Evolutionary conservation across 2,329 filamentous ascomycete genomes (phyloP), one percentile per base, ranked within the genome.

Genomic region (Fusarium sp.): DNA sequence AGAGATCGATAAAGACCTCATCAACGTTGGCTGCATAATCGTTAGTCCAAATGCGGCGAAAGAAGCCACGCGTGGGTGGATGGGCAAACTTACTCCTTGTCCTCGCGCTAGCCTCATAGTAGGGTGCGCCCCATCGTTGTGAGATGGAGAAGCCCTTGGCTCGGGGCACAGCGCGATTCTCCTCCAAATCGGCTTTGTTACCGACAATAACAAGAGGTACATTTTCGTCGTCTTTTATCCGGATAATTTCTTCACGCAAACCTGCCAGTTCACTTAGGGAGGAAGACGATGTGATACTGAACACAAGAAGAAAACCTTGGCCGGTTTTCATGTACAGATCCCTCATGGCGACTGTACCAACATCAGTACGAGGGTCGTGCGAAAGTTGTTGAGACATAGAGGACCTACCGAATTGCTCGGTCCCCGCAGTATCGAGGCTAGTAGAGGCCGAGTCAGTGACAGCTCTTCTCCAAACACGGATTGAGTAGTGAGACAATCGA

Each of bases 301-400:
- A 98, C 66, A 97, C 95, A 42, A 98, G 88, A 63, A 98, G 89
- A 81, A 98, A 98, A 0, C 95, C 94, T 84, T 97, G 94, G 63
- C 94, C 94, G 44, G 94, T 94, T 81, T 96, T 96, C 94, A 98
- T 97, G 85, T 97, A 96, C 51, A 96, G 87, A 81, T 96, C 94
- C 80, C 93, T 89, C 89, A 90, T 90, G 64, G 89, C 88, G 77
- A 90, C 87, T 90, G 70, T 45, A 51, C 51, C 59, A 70, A 69
- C 58, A 69, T 79, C 70, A 80, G 77, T 75, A 69, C 49, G 52
- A 66, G 59, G 56, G 66, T 65, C 57, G 54, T 62, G 38, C 39
- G 66, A 64, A 36, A 52, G 61, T 47, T 74, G 65, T 54, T 72
- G 72, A 72, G 67, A 67, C 47, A 64, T 63, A 56, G 60, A 77